A percentile compares a stretch with the other conserved stretches of the same genome.
Evolutionary conservation across 768 basidiomycete species (phyloP).

Genomic region (Pholiota microspora): DNA sequence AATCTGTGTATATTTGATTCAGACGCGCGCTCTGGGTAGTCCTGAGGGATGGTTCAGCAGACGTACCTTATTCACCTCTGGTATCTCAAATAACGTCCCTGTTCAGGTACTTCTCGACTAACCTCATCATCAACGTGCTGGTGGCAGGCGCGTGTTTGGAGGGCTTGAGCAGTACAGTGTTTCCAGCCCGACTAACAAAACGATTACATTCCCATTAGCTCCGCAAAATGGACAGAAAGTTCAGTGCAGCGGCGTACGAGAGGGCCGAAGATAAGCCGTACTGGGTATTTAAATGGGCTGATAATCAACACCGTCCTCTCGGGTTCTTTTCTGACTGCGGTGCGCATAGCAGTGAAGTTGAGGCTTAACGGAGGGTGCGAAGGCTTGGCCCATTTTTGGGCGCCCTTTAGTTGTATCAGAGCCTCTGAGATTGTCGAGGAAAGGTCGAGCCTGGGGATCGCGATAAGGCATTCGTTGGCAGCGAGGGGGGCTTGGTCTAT

Average conservation of each 20-base stretch:
- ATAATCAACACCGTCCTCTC: conserved; percentile 76
- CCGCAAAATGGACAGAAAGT: conserved; percentile 21
- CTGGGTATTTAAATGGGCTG: conserved; percentile 73
- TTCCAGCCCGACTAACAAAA: too few species aligned
- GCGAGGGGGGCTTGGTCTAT: too few species aligned
- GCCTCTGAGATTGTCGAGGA: conserved; percentile 47
- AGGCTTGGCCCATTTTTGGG: conserved; percentile 75
- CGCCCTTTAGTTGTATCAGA: conserved; percentile 52
- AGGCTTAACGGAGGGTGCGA: conserved; percentile 54
- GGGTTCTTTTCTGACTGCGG: conserved; percentile 68
- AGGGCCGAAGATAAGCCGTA: conserved; percentile 57
- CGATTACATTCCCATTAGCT: conserved; percentile 75
- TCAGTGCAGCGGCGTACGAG: conserved; percentile 39
- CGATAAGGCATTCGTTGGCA: too few species aligned
- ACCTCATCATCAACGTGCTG: conserved; percentile 58
- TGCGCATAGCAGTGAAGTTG: conserved; percentile 57
- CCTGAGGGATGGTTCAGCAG: not conserved
- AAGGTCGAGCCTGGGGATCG: conserved; percentile 57
- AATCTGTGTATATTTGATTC: too few species aligned
- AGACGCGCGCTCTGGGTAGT: too few species aligned
- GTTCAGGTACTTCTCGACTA: conserved; percentile 78
- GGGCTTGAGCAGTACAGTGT: conserved; percentile 69
- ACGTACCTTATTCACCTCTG: conserved; percentile 62
- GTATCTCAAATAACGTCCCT: conserved; percentile 50
- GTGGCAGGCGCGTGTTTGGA: conserved; percentile 64